Conservation (phyloP, 2,329 filamentous ascomycete genomes). For the Juglanconis juglandina region DNA sequence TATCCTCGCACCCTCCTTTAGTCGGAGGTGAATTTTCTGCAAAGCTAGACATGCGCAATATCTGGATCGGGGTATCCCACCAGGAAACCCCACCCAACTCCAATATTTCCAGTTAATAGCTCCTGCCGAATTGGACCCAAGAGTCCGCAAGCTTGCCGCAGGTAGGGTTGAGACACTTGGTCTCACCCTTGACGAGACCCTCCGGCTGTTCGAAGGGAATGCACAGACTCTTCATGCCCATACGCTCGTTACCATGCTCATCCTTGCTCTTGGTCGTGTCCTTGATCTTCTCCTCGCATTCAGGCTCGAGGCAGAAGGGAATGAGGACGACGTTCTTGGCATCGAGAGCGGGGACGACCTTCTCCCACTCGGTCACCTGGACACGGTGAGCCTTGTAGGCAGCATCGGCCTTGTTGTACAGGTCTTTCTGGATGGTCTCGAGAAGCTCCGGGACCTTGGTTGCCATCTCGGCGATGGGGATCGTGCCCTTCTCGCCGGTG, state of each 20-base stretch:
- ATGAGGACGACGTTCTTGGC: constrained; percentile 90
- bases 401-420: constrained; percentile 72
- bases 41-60: background rate
- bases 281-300: constrained; percentile 94
- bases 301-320: constrained; percentile 75
- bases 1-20: background rate
- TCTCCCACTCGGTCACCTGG: constrained; percentile 79
- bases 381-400: constrained; percentile 79
- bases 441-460: constrained; percentile 76
- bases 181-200: constrained; percentile 73
- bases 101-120: constrained; percentile 42
- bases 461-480: constrained; percentile 70
- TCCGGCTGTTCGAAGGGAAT: constrained; percentile 82
- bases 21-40: background rate
- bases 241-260: constrained; percentile 52
- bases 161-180: constrained; percentile 88
- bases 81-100: background rate
- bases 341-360: constrained; percentile 87
- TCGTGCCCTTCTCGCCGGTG: constrained; percentile 75
- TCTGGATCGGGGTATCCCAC: background rate
- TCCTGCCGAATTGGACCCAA: constrained; percentile 91
- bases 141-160: constrained; percentile 73
- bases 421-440: constrained; percentile 83
- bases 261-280: constrained; percentile 66
- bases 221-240: constrained; percentile 69